Percentiles rank a stretch among this genome's conserved stretches.
Conservation (phyloP, 768 basidiomycete species). For the Dacryopinax primogenitus region DNA sequence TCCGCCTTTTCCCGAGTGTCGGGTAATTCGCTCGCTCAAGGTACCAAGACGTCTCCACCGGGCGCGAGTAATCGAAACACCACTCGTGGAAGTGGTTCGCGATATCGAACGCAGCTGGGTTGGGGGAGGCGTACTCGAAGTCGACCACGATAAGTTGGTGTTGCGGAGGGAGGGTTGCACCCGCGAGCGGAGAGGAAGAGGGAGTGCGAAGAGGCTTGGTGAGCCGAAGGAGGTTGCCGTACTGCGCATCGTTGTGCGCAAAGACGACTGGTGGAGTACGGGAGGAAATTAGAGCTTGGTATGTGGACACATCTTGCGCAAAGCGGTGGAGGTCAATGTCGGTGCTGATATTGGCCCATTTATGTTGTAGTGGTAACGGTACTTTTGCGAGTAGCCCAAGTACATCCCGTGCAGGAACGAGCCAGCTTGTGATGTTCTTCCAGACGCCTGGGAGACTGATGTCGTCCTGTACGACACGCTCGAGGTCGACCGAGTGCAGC, state of each 20-base stretch:
- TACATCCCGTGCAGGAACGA: constrained; percentile 58
- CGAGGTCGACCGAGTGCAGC: constrained; percentile 81
- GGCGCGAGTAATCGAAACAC: constrained; percentile 77
- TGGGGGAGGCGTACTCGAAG: constrained; percentile 91
- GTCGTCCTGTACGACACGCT: constrained; percentile 43
- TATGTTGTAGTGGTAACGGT: constrained; percentile 13
- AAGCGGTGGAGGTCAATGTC: constrained; percentile 11
- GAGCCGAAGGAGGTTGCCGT: constrained; percentile 78
- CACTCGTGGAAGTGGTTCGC: constrained; percentile 97
- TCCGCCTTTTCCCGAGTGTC: constrained; percentile 50
- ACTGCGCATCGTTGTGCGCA: constrained; percentile 92
- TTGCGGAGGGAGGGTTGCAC: constrained; percentile 17
- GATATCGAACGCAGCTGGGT: constrained; percentile 88
- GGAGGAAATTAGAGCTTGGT: constrained; percentile 30
- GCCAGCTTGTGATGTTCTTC: constrained; percentile 61
- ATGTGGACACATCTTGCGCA: constrained; percentile 31
- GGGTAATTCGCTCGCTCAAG: constrained; percentile 60
- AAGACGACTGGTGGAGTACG: constrained; percentile 35
- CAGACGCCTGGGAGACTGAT: constrained; percentile 36
- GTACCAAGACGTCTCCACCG: constrained; percentile 47
- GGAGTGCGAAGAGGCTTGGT: constrained; percentile 32
- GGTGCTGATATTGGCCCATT: constrained; percentile 11
- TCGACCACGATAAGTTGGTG: constrained; percentile 83
- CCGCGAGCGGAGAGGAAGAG: constrained; percentile 9
- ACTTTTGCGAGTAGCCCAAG: constrained; percentile 36